Base-by-base conservation (phyloP, 768 basidiomycete genomes). In the Baorangia bicolor region DNA sequence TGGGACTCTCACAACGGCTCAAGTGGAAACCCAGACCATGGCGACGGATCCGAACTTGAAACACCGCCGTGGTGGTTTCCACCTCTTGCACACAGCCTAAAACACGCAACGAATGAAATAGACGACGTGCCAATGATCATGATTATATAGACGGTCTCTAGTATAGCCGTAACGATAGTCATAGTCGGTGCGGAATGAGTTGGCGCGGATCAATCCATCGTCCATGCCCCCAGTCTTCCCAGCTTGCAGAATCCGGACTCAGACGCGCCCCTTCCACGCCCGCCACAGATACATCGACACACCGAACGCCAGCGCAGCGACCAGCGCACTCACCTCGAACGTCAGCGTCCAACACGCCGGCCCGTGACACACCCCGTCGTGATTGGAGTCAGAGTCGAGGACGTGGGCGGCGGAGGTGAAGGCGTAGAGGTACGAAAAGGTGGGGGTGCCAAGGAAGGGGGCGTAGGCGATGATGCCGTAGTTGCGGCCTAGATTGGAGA, bases 401-500 rank as follows among this genome's bases (percentile, higher is more conserved):
- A 80, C 75, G 55, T 84, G 81, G 3, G 77, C 70, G 4, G 78
- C 79, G 7, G 86, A 80, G 44, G 90, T 65, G 60, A 86, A 83
- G 14, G 91, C 91, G 57, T 91, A 93, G 0, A 92, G 65, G 68
- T 89, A 92, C 3, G 91, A 90, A 67, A 91, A 92, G 0, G 83
- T 34, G 2, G 88, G 82, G 0, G 89, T 90, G 6, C 89, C 90
- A 25, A 84, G 68, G 68, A 92, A 88, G 5, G 89, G 86, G 0
- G 90, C 84, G 61, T 89, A 90, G 45, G 86, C 83, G 53, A 90
- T 64, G 35, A 90, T 69, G 25, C 90, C 89, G 56, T 83, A 92
- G 69, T 93, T 93, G 53, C 91, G 82, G 10, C 84, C 91, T 5
- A 86, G 73, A 57, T 89, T 80, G n/a, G 76, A 64, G 27, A 78